Base-by-base conservation (phyloP, 2,329 filamentous ascomycete species). In the Hymenoscyphus infarciens region DNA sequence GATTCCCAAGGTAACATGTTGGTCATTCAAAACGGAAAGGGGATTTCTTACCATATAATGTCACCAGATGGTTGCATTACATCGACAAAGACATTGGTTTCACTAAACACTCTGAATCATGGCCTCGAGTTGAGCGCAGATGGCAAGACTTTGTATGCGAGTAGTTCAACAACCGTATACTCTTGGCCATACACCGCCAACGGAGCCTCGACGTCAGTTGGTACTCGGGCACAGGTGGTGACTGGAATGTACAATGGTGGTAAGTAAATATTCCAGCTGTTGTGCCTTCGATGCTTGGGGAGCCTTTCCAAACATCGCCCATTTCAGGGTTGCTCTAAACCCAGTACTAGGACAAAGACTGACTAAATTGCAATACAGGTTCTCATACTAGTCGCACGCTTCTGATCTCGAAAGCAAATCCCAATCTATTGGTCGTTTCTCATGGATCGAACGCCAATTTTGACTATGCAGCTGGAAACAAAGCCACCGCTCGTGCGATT, bases 391-490 rank as follows among this genome's bases (percentile, higher is more conserved):
- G 64, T 29, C 64, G 66, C 2, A 68, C 62, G 1, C 63, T 67
- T 15, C 49, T 65, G 15, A 63, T 68, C 10, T 56, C 60, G 10
- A 54, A 59, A 15, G 58, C 61, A 33, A 29, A 62, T 16, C 65
- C 67, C 31, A 66, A 68, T 49, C 22, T 66, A 4, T 58, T 67
- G 8, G 53, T 67, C 15, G 65, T 68, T 31, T 67, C 64, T 22
- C 67, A 67, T 59, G 65, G 67, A 10, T 66, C 67, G 42, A 62
- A 61, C 16, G 65, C 53, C 5, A 68, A 68, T 42, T 56, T 66
- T 5, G 67, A 67, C 59, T 60, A 57, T 16, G 56, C 67, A 15
- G 38, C 65, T 8, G 61, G 56, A 11, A 60, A 64, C 49, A 35
- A 58, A n/a, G 45, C 57, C 2, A 64, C 64, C 8, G 63, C 56